A percentile compares a stretch with the other conserved stretches of the same genome.
These are phyloP conservation scores for Rhodamnia argentea DNA, from an alignment of 345 rosid species.

Conservation along the genomic window DNA sequence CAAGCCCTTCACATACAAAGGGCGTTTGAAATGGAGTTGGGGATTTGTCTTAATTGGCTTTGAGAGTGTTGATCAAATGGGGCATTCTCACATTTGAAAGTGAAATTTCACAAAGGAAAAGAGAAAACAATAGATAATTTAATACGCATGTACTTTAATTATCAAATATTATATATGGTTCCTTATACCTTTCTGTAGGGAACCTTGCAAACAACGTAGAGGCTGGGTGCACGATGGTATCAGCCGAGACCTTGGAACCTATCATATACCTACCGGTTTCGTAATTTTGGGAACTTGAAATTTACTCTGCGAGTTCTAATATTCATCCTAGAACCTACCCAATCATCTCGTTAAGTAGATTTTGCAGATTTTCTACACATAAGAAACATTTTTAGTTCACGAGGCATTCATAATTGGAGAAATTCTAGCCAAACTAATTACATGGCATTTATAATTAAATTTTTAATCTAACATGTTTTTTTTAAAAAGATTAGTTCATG, in stretches of 20 bases:
- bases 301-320: background rate
- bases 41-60: background rate
- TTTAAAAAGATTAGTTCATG: no score
- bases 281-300: background rate
- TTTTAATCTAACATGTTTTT: no score
- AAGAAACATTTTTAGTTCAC: background rate
- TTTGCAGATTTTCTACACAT: background rate
- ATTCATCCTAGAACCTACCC: background rate
- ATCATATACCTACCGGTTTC: background rate
- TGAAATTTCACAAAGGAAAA: background rate
- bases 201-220: background rate
- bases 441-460: no score
- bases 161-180: accelerated
- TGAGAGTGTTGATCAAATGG: background rate
- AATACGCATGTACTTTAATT: background rate
- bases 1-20: no score
- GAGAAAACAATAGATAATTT: background rate
- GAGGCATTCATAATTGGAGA: no score
- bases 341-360: background rate
- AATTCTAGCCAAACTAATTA: no score
- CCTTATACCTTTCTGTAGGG: background rate
- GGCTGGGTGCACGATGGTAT: background rate
- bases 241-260: background rate
- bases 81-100: background rate
- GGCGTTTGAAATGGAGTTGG: background rate